Evolutionary conservation across 2,329 filamentous ascomycete species (phyloP).

Genomic region (Coniochaeta sp.): DNA sequence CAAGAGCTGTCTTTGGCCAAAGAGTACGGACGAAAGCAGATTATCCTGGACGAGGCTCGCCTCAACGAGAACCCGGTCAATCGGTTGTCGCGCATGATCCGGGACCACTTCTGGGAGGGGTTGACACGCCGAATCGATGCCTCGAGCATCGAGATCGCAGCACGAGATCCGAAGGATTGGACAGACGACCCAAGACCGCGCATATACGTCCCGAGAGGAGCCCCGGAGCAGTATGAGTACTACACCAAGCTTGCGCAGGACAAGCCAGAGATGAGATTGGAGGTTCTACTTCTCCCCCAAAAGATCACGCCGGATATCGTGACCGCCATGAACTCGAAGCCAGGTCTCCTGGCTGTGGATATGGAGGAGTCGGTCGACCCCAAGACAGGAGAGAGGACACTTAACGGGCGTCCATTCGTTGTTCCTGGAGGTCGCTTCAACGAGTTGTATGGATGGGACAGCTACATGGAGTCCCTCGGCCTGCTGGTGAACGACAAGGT

Average conservation of each 20-base stretch:
- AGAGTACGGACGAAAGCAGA: conserved; percentile 81
- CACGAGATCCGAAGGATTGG: conserved; percentile 91
- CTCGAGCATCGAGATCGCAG: conserved; percentile 78
- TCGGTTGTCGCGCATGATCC: conserved; percentile 78
- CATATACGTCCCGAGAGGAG: conserved; percentile 82
- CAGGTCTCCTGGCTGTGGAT: conserved; percentile 81
- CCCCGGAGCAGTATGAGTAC: conserved; percentile 83
- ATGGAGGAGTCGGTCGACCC: conserved; percentile 72
- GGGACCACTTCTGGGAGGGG: conserved; percentile 86
- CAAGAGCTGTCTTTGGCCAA: conserved; percentile 92
- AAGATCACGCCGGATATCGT: conserved; percentile 77
- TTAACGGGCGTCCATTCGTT: conserved; percentile 85
- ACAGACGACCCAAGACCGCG: conserved; percentile 81
- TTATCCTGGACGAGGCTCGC: conserved; percentile 83
- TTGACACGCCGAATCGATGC: conserved; percentile 86
- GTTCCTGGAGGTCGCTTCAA: conserved; percentile 97
- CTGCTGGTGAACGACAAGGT: conserved; percentile 79
- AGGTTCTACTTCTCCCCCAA: conserved; percentile 73
- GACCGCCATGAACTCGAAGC: conserved; percentile 75
- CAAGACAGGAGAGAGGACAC: conserved; percentile 59
- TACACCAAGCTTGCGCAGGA: conserved; percentile 75
- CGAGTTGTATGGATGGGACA: conserved; percentile 97
- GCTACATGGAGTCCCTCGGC: conserved; percentile 95
- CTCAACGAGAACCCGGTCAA: conserved; percentile 94
- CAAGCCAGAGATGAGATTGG: conserved; percentile 75